Conservation (phyloP, 805 yeast species). For the Priceomyces carsonii region DNA sequence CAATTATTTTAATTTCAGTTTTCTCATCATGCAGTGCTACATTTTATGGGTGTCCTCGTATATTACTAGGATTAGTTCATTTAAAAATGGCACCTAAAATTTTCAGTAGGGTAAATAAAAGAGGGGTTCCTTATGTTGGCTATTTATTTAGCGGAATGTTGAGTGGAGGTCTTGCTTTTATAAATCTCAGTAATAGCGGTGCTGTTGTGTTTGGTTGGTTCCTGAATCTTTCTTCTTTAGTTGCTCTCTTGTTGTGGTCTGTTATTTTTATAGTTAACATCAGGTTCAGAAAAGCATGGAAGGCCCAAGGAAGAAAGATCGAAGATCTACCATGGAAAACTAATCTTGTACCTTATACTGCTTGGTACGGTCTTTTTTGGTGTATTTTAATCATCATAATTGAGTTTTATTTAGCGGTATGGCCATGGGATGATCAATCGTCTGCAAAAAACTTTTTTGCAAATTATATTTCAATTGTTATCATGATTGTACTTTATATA, state of each 20-base stretch:
- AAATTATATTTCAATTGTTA: slow-evolving; percentile 33
- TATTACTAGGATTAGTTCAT: neutral
- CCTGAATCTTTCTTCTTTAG: slow-evolving; percentile 19
- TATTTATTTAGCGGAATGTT: slow-evolving; percentile 14
- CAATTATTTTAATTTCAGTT: slow-evolving; percentile 31
- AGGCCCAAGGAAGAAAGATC: slow-evolving; percentile 13
- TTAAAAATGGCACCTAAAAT: slow-evolving; percentile 9
- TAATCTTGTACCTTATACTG: slow-evolving; percentile 18
- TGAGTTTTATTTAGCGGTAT: too few species aligned
- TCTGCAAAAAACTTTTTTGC: too few species aligned
- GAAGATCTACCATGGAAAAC: slow-evolving; percentile 16
- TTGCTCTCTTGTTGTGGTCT: slow-evolving; percentile 24
- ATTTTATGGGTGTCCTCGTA: slow-evolving; percentile 1
- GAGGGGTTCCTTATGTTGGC: slow-evolving; percentile 15
- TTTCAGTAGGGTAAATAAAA: slow-evolving; percentile 10
- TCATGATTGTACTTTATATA: slow-evolving; percentile 31
- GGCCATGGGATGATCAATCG: too few species aligned
- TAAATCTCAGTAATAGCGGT: slow-evolving; percentile 16
- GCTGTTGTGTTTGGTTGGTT: slow-evolving; percentile 19
- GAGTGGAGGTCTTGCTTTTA: slow-evolving; percentile 18
- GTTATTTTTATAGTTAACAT: slow-evolving; percentile 18
- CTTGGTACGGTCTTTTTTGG: slow-evolving; percentile 15
- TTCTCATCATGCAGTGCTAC: slow-evolving; percentile 9
- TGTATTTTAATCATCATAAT: too few species aligned
- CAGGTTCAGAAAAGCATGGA: slow-evolving; percentile 22